Evolutionary conservation across 768 basidiomycete genomes (phyloP).

Genomic region (Terana coerulea): DNA sequence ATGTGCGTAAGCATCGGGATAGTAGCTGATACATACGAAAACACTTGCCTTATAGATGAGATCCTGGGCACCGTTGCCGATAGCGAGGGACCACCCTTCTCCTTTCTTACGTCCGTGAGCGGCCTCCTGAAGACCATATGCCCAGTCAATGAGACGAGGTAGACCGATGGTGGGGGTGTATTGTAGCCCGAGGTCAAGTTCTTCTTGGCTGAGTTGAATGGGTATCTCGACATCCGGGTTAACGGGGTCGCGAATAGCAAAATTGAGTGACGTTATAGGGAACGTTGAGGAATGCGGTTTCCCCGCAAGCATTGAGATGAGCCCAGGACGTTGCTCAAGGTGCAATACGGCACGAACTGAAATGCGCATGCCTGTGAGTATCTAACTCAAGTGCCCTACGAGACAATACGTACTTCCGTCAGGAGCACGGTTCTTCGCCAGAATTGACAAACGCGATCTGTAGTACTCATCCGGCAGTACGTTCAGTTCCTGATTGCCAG

Average conservation of each 20-base stretch:
- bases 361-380: background rate
- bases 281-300: constrained; percentile 89
- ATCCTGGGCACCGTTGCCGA: constrained; percentile 89
- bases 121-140: constrained; percentile 64
- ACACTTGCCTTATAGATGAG: constrained; percentile 69
- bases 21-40: constrained; percentile 24
- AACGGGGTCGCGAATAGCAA: constrained; percentile 50
- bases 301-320: constrained; percentile 83
- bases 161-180: constrained; percentile 73
- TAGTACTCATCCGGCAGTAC: constrained; percentile 9
- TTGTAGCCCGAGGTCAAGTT: constrained; percentile 69
- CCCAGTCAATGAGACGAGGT: constrained; percentile 59
- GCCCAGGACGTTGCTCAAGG: constrained; percentile 71
- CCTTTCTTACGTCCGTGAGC: constrained; percentile 59
- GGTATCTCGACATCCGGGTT: constrained; percentile 39
- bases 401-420: constrained; percentile 3
- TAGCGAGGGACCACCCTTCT: constrained; percentile 67
- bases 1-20: no score
- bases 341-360: constrained; percentile 63
- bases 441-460: background rate
- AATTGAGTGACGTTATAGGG: constrained; percentile 80
- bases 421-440: background rate
- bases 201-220: constrained; percentile 50
- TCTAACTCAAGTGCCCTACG: background rate
- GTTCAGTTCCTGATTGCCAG: no score